These are phyloP conservation scores for Agastache rugosa DNA, from an alignment of 257 asterid species.

Conservation along the genomic window DNA sequence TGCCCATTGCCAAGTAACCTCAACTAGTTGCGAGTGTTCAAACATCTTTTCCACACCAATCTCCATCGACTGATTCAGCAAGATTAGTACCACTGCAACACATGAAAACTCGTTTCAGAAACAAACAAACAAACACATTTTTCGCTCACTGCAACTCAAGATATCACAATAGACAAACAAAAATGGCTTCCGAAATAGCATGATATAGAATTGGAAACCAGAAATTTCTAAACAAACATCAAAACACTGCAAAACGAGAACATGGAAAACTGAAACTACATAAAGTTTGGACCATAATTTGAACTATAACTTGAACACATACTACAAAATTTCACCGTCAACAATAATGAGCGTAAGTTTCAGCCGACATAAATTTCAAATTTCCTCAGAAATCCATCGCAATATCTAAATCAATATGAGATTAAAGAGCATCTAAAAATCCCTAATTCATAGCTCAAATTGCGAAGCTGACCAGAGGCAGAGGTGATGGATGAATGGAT, in stretches of 20 bases:
- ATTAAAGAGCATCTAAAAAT: constrained; percentile 18
- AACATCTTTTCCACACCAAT: constrained; percentile 61
- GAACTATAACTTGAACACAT: not conserved
- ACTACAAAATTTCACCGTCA: not conserved
- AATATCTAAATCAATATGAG: not conserved
- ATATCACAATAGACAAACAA: not conserved
- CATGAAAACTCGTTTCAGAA: constrained; percentile 1
- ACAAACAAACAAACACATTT: not conserved
- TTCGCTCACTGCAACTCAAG: not conserved
- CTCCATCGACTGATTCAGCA: constrained; percentile 57
- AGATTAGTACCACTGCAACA: constrained; percentile 57
- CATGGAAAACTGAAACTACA: not conserved
- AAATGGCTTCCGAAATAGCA: not conserved
- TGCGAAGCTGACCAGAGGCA: constrained; percentile 54
- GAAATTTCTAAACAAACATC: not conserved
- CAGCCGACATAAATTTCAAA: constrained; percentile 8
- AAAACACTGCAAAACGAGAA: not conserved
- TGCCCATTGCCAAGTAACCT: constrained; percentile 78
- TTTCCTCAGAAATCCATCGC: too few species aligned
- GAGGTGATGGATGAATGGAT: constrained; percentile 84
- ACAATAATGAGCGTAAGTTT: not conserved
- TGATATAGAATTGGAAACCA: not conserved
- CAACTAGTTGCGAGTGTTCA: constrained; percentile 80
- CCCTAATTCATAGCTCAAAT: constrained; percentile 19
- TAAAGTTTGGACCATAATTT: not conserved